Percentiles rank a stretch among this genome's conserved stretches.
phyloP scores from a whole-genome alignment of 2,329 filamentous ascomycete genomes.

The Diplodia seriata region DNA sequence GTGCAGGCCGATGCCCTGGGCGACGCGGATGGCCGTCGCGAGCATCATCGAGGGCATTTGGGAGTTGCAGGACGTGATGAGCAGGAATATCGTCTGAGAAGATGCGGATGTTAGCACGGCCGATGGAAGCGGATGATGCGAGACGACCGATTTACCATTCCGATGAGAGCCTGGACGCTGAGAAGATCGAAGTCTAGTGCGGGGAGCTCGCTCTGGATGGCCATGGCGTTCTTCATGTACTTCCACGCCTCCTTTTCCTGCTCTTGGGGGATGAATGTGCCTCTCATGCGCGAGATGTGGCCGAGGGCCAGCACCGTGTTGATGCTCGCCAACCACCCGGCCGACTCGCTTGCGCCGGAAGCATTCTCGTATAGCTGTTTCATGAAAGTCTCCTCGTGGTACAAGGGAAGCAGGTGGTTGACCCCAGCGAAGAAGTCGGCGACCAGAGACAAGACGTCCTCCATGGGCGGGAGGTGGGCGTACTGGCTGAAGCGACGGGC shows the following conservation, averaged over 20 bases:
- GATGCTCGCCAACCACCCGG: slow-evolving; percentile 11
- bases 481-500: background rate
- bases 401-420: slow-evolving; percentile 1
- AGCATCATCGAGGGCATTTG: slow-evolving; percentile 20
- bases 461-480: slow-evolving; percentile 1
- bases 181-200: background rate
- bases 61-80: slow-evolving; percentile 8
- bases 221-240: slow-evolving; percentile 22
- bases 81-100: slow-evolving; percentile 1
- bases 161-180: slow-evolving; percentile 17
- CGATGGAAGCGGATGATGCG: too few species aligned
- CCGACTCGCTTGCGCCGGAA: background rate
- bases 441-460: slow-evolving; percentile 2
- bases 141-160: slow-evolving; percentile 6
- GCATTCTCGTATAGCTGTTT: slow-evolving; percentile 8
- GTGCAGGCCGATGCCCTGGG: slow-evolving; percentile 13
- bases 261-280: slow-evolving; percentile 15
- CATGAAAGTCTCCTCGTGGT: slow-evolving; percentile 14
- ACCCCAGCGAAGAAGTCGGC: background rate
- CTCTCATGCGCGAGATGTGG: background rate
- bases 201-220: slow-evolving; percentile 1
- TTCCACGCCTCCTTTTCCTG: slow-evolving; percentile 4
- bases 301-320: slow-evolving; percentile 6
- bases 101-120: background rate
- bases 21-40: slow-evolving; percentile 13